Evolutionary conservation across 768 basidiomycete genomes (phyloP).

Genomic region (Amanita subjunquillea): DNA sequence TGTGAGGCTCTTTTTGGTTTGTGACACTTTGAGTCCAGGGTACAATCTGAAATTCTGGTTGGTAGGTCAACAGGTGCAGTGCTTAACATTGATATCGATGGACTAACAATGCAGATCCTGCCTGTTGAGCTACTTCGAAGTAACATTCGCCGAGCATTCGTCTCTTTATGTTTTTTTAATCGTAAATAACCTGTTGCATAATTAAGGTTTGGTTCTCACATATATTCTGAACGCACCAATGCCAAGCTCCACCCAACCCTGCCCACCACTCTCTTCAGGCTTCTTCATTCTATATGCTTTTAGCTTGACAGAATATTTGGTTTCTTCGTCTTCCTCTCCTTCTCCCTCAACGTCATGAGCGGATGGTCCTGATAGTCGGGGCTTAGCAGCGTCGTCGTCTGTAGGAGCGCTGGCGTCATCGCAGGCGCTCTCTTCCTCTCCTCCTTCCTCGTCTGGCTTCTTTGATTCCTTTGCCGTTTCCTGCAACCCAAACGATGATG

Average conservation of each 20-base stretch:
- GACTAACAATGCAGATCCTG: conserved; percentile 62
- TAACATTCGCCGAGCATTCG: conserved; percentile 45
- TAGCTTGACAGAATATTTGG: conserved; percentile 41
- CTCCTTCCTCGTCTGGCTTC: conserved; percentile 11
- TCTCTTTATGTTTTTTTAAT: conserved; percentile 66
- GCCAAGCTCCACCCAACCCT: conserved; percentile 59
- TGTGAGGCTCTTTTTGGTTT: conserved; percentile 41
- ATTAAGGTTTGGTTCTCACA: background rate
- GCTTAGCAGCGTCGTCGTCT: conserved; percentile 34
- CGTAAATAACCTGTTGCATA: conserved; percentile 45
- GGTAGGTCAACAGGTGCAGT: background rate
- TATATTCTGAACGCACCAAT: conserved; percentile 36
- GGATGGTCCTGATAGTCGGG: conserved; percentile 9
- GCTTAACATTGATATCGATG: background rate
- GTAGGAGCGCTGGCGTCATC: conserved; percentile 17
- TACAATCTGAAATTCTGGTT: conserved; percentile 67
- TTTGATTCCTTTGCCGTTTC: background rate
- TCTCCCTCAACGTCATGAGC: conserved; percentile 65
- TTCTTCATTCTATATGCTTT: conserved; percentile 57
- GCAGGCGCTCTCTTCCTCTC: conserved; percentile 13
- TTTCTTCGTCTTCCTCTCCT: conserved; percentile 76
- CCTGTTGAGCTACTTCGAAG: conserved; percentile 68
- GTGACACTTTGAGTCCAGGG: conserved; percentile 40
- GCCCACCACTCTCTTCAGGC: conserved; percentile 28
- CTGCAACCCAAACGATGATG: background rate